Evolutionary conservation across 345 rosid genomes (phyloP).

Genomic region (Lagerstroemia speciosa): DNA sequence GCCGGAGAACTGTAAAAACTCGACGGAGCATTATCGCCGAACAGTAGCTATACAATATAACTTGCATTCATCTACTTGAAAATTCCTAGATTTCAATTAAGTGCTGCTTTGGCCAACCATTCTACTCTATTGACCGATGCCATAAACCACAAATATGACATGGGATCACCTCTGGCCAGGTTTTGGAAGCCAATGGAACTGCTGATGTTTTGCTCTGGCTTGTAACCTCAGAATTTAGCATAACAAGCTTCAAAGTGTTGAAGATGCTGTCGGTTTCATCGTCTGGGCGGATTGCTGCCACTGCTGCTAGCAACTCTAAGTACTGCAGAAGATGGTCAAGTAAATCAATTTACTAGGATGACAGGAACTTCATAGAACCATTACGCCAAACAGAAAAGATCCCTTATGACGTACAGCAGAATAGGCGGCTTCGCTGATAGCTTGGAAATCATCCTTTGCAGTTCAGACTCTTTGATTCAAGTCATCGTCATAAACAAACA

Average conservation of each 20-base stretch:
- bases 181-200: conserved; percentile 86
- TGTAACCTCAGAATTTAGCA: conserved; percentile 38
- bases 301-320: conserved; percentile 73
- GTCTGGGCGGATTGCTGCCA: conserved; percentile 77
- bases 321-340: conserved; percentile 37
- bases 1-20: too few relatives aligned
- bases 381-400: not conserved
- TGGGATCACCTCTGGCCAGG: conserved; percentile 94
- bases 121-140: too few relatives aligned
- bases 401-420: conserved; percentile 46
- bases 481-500: conserved; percentile 87
- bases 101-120: too few relatives aligned
- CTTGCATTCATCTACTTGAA: too few relatives aligned
- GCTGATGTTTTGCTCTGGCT: conserved; percentile 39
- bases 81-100: too few relatives aligned
- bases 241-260: conserved; percentile 42
- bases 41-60: too few relatives aligned
- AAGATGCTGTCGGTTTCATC: conserved; percentile 64
- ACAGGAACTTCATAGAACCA: too few relatives aligned
- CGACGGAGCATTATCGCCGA: too few relatives aligned
- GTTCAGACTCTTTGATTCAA: conserved; percentile 98
- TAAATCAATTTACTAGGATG: not conserved
- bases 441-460: conserved; percentile 92
- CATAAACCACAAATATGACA: too few relatives aligned
- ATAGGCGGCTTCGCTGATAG: conserved; percentile 81